phyloP scores from a whole-genome alignment of 2,329 filamentous ascomycete genomes.

The Aspergillus sp. region DNA sequence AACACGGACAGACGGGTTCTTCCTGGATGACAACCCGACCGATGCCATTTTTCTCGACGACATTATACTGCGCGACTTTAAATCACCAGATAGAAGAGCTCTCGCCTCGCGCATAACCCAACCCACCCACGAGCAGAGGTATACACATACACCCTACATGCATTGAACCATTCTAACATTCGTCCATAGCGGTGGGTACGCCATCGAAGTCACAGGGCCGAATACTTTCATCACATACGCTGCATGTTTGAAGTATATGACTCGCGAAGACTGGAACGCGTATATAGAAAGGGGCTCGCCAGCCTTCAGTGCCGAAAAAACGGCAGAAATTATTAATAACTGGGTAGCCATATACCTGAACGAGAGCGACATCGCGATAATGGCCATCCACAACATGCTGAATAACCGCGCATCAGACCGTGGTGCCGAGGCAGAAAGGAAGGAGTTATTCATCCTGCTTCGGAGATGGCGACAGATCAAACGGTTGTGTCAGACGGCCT shows the following conservation, averaged over 20 bases:
- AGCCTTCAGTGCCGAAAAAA: constrained; percentile 18
- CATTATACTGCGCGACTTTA: constrained; percentile 27
- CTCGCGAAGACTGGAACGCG: constrained; percentile 24
- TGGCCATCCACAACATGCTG: constrained; percentile 5
- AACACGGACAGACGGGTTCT: constrained; percentile 34
- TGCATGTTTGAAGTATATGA: constrained; percentile 31
- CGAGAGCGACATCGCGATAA: constrained; percentile 22
- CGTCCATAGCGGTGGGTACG: constrained; percentile 13
- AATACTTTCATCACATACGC: constrained; percentile 28
- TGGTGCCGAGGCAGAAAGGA: constrained; percentile 6
- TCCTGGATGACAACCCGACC: constrained; percentile 30
- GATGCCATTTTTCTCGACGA: constrained; percentile 36
- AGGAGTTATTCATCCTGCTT: constrained; percentile 18
- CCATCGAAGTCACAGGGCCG: constrained; percentile 31
- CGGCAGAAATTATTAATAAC: constrained; percentile 20
- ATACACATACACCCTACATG: neutral
- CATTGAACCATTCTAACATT: neutral
- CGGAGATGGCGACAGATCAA: constrained; percentile 34
- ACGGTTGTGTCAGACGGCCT: constrained; percentile 22
- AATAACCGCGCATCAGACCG: neutral
- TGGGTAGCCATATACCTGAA: constrained; percentile 26
- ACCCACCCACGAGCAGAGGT: constrained; percentile 14
- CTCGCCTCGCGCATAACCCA: constrained; percentile 24
- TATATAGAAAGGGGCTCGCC: constrained; percentile 24
- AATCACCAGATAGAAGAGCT: constrained; percentile 18